Evolutionary conservation across 2,329 filamentous ascomycete genomes (phyloP).

Genomic region (Cladosporium colombiae): DNA sequence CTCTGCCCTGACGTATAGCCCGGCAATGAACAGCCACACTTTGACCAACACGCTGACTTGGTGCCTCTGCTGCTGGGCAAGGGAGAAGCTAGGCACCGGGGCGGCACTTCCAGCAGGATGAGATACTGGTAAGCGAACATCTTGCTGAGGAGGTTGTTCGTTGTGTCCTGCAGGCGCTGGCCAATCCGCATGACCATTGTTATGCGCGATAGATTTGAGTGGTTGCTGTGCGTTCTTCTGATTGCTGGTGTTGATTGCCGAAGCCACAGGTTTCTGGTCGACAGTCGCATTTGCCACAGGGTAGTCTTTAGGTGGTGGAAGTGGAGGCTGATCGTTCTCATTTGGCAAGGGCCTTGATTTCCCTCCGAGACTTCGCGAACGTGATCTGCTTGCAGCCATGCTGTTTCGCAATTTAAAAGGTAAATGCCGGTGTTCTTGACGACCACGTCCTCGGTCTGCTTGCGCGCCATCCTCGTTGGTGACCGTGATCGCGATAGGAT

Average conservation of each 20-base stretch:
- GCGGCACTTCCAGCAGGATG: conserved; percentile 39
- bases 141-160: conserved; percentile 46
- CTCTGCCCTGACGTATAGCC: conserved; percentile 79
- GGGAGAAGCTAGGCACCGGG: conserved; percentile 52
- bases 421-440: conserved; percentile 37
- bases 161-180: conserved; percentile 43
- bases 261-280: background rate
- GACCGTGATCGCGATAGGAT: conserved; percentile 73
- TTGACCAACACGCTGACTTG: conserved; percentile 65
- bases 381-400: conserved; percentile 1
- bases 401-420: conserved; percentile 31
- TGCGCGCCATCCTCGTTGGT: conserved; percentile 60
- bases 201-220: conserved; percentile 43
- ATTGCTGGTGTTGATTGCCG: conserved; percentile 20
- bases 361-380: conserved; percentile 15
- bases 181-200: conserved; percentile 37
- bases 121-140: conserved; percentile 45
- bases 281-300: conserved; percentile 16
- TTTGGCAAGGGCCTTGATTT: conserved; percentile 9
- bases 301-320: conserved; percentile 19
- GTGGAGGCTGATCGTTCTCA: conserved; percentile 17
- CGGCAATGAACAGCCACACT: conserved; percentile 88
- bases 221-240: conserved; percentile 38
- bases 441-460: conserved; percentile 38
- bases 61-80: conserved; percentile 55